phyloP scores from a whole-genome alignment of 208 protist genomes.

The Kentomonas sorsogonicus region DNA sequence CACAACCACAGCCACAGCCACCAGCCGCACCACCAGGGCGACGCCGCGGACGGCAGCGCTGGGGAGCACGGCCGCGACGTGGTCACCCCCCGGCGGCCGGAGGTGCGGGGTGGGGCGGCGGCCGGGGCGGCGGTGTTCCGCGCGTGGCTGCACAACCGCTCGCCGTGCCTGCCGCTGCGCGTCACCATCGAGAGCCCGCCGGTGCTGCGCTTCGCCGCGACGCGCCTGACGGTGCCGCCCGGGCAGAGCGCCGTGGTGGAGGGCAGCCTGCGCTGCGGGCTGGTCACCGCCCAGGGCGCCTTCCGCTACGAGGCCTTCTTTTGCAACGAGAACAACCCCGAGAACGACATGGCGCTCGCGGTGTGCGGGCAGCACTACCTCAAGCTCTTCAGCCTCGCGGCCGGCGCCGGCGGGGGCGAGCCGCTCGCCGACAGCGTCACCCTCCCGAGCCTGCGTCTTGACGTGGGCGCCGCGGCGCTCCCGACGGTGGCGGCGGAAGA shows the following conservation, averaged over 20 bases:
- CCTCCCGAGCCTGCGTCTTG: constrained; percentile 48
- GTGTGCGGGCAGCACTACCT: constrained; percentile 80
- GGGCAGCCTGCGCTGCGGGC: constrained; percentile 47
- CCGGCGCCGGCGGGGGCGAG: constrained; percentile 30
- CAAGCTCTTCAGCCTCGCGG: constrained; percentile 65
- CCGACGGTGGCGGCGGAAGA: constrained; percentile 52
- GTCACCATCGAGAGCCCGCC: constrained; percentile 75
- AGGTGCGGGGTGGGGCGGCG: too few relatives aligned
- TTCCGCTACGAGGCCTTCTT: constrained; percentile 79
- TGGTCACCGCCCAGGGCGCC: constrained; percentile 61
- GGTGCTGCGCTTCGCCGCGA: constrained; percentile 54
- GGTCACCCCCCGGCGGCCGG: too few relatives aligned
- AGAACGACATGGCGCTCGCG: constrained; percentile 82
- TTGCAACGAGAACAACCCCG: constrained; percentile 78
- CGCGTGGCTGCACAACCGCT: constrained; percentile 59
- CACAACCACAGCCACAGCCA: too few relatives aligned
- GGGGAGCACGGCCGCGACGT: not conserved
- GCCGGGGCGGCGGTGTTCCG: constrained; percentile 16
- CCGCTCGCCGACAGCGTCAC: constrained; percentile 49
- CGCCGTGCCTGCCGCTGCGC: constrained; percentile 52
- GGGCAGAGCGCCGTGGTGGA: constrained; percentile 43
- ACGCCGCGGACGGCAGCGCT: too few relatives aligned
- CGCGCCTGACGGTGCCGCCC: constrained; percentile 52
- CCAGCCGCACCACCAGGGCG: too few relatives aligned
- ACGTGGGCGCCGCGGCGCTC: constrained; percentile 21